Evolutionary conservation across 2,329 filamentous ascomycete genomes (phyloP).

Genomic region (Aureobasidium melanogenum): DNA sequence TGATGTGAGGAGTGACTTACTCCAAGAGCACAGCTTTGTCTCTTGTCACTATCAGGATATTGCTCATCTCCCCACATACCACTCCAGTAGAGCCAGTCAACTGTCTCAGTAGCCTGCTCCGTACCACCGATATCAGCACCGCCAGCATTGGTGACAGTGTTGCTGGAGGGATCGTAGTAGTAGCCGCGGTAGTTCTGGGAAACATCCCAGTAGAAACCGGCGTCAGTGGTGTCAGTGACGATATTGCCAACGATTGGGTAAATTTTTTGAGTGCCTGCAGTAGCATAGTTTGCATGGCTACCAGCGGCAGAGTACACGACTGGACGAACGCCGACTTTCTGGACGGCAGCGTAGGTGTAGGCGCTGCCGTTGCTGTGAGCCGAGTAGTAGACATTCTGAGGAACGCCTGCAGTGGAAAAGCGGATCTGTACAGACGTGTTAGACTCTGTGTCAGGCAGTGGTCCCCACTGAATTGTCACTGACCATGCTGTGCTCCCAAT

Average conservation of each 20-base stretch:
- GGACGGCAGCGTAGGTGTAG: constrained; percentile 6
- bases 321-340: neutral
- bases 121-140: neutral
- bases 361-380: constrained; percentile 1
- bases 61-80: constrained; percentile 9
- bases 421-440: neutral
- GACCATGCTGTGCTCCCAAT: constrained; percentile 8
- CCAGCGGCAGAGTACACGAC: neutral
- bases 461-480: too few relatives aligned
- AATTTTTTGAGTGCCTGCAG: neutral
- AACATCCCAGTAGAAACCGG: neutral
- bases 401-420: neutral
- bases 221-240: constrained; percentile 1
- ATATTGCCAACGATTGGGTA: constrained; percentile 1
- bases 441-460: neutral
- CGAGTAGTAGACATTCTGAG: constrained; percentile 1
- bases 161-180: neutral
- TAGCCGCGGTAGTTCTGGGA: constrained; percentile 6
- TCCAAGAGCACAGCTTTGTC: constrained; percentile 1
- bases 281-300: neutral
- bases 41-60: neutral
- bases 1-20: neutral
- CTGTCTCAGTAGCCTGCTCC: neutral
- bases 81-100: neutral
- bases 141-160: neutral